Evolutionary conservation across 768 basidiomycete genomes (phyloP).

Genomic region (Suillus ampliporus): DNA sequence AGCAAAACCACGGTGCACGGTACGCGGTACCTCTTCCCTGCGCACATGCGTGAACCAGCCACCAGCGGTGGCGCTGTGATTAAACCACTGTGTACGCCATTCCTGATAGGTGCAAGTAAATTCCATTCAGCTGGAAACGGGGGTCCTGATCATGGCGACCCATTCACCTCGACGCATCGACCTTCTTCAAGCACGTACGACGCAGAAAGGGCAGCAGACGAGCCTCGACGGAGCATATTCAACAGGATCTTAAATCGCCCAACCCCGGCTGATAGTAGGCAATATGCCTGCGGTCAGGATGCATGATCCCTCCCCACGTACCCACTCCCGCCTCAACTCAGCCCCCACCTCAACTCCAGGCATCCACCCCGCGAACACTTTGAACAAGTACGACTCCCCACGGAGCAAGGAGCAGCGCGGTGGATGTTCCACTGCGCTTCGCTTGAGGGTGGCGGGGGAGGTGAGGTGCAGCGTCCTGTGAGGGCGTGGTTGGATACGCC

Average conservation of each 20-base stretch:
- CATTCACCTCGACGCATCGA: conserved; percentile 21
- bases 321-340: not conserved
- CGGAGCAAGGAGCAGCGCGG: not conserved
- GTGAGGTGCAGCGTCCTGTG: not conserved
- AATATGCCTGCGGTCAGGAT: conserved; percentile 18
- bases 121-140: conserved; percentile 30
- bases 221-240: conserved; percentile 3
- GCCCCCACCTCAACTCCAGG: not conserved
- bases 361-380: not conserved
- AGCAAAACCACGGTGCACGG: conserved; percentile 38
- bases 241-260: not conserved
- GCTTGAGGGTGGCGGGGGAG: not conserved
- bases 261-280: not conserved
- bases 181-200: not conserved
- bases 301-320: not conserved
- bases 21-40: conserved; percentile 26
- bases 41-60: conserved; percentile 19
- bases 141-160: conserved; percentile 31
- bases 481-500: not conserved
- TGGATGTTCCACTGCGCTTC: conserved; percentile 1
- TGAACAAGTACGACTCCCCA: not conserved
- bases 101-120: conserved; percentile 21
- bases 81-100: conserved; percentile 5
- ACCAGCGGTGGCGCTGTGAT: conserved; percentile 8
- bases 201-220: not conserved